phyloP scores from a whole-genome alignment of 192 early-diverging fungal species.

The Coemansia sp. region DNA sequence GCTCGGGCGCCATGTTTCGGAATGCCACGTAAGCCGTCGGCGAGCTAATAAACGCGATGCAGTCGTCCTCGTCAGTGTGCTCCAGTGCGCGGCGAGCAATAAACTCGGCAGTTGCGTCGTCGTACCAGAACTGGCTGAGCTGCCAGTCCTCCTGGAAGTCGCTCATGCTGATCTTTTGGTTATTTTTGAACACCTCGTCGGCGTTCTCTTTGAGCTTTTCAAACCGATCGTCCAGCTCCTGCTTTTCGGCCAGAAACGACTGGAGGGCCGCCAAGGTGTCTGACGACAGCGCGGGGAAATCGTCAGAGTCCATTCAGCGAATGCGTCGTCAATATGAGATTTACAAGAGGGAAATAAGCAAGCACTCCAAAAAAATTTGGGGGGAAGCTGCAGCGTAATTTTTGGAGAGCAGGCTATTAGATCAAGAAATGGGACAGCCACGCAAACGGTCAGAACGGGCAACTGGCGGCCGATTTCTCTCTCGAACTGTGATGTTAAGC shows the following conservation, averaged over 20 bases:
- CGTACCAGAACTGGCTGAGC: constrained; percentile 64
- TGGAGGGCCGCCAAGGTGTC: constrained; percentile 62
- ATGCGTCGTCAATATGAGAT: background rate
- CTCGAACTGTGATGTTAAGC: no score
- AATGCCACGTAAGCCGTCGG: constrained; percentile 48
- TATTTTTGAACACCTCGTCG: constrained; percentile 53
- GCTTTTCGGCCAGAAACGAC: constrained; percentile 68
- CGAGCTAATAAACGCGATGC: constrained; percentile 53
- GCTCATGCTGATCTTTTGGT: constrained; percentile 59
- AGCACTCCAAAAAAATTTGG: no score
- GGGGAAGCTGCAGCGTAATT: no score
- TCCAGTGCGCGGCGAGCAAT: constrained; percentile 57
- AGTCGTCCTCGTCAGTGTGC: constrained; percentile 38
- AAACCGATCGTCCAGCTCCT: constrained; percentile 64
- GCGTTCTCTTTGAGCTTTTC: constrained; percentile 61
- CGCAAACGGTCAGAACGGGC: no score
- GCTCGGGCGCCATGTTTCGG: constrained; percentile 29
- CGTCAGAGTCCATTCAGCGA: constrained; percentile 26
- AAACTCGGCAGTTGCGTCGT: constrained; percentile 53
- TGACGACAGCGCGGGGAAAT: constrained; percentile 43
- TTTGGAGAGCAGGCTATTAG: no score
- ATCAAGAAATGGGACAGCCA: no score
- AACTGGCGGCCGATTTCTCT: no score
- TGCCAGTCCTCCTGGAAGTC: constrained; percentile 85
- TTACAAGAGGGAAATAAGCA: background rate